phyloP scores from a whole-genome alignment of 345 rosid species.

The Excoecaria agallocha region DNA sequence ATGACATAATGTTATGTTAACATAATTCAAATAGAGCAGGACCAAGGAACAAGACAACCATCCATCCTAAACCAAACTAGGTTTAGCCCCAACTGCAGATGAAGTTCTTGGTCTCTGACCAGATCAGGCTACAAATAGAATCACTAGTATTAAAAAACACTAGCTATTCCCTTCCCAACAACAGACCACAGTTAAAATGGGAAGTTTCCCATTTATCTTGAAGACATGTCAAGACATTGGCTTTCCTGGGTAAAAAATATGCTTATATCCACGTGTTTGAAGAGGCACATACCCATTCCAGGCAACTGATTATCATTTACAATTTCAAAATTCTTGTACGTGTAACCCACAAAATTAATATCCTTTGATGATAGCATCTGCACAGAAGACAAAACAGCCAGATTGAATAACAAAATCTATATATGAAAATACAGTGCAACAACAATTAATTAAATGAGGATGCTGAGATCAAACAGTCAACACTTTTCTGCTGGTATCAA shows the following conservation, averaged over 20 bases:
- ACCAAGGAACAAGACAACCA: conserved; percentile 1
- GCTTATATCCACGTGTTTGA: not conserved
- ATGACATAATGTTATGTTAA: not conserved
- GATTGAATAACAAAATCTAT: not conserved
- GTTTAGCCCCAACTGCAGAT: not conserved
- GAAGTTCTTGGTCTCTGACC: not conserved
- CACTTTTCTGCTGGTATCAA: not conserved
- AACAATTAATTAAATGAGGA: conserved; percentile 5
- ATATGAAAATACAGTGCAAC: not conserved
- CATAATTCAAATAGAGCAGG: not conserved
- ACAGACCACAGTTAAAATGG: not conserved
- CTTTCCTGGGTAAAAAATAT: not conserved
- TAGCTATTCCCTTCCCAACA: not conserved
- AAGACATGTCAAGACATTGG: not conserved
- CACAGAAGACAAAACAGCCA: conserved; percentile 14
- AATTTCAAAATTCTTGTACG: conserved; percentile 37
- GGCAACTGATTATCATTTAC: conserved; percentile 34
- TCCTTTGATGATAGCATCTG: conserved; percentile 34
- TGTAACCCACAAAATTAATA: conserved; percentile 35
- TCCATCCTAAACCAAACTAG: not conserved
- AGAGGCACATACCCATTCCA: conserved; percentile 26
- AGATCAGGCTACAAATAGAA: not conserved
- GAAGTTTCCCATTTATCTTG: not conserved
- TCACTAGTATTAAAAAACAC: not conserved
- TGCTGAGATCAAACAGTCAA: not conserved